Conservation (phyloP, 2,329 filamentous ascomycete genomes). For the Calonectria pseudoturangicola region DNA sequence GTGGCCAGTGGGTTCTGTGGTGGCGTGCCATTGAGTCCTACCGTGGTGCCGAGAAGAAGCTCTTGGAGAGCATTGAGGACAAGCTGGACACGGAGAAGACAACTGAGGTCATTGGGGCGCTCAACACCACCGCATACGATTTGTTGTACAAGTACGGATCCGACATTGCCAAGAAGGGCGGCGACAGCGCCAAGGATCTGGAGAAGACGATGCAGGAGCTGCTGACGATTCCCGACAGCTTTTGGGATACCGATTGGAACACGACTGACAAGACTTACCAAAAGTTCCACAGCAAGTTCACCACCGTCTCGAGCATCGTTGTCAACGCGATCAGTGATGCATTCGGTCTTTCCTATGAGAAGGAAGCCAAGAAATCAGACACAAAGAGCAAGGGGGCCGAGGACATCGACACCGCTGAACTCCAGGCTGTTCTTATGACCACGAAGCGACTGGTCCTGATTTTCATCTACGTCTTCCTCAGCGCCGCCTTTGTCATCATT, state of each 20-base stretch:
- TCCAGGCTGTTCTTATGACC: slow-evolving; percentile 17
- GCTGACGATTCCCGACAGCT: slow-evolving; percentile 20
- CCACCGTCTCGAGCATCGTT: slow-evolving; percentile 9
- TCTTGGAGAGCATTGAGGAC: background rate
- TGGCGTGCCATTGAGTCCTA: slow-evolving; percentile 36
- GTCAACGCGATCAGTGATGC: slow-evolving; percentile 32
- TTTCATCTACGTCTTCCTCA: slow-evolving; percentile 36
- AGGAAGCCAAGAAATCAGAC: slow-evolving; percentile 12
- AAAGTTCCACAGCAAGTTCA: slow-evolving; percentile 4
- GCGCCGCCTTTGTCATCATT: slow-evolving; percentile 32
- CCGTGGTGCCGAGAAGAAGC: slow-evolving; percentile 15
- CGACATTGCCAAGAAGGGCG: slow-evolving; percentile 21
- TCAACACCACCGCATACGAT: slow-evolving; percentile 8
- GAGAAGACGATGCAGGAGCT: background rate
- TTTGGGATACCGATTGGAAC: slow-evolving; percentile 4
- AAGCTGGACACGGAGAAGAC: background rate
- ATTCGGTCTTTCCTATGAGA: slow-evolving; percentile 31
- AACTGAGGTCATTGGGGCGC: background rate
- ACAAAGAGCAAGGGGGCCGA: background rate
- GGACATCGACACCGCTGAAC: slow-evolving; percentile 7
- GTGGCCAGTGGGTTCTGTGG: slow-evolving; percentile 38
- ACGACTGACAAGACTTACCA: background rate
- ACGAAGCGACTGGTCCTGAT: slow-evolving; percentile 27
- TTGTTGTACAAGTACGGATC: slow-evolving; percentile 27
- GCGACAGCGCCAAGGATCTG: slow-evolving; percentile 19